These are phyloP conservation scores for Tetragonia tetragonoides DNA, from an alignment of 148 eudicot species.

Conservation along the genomic window DNA sequence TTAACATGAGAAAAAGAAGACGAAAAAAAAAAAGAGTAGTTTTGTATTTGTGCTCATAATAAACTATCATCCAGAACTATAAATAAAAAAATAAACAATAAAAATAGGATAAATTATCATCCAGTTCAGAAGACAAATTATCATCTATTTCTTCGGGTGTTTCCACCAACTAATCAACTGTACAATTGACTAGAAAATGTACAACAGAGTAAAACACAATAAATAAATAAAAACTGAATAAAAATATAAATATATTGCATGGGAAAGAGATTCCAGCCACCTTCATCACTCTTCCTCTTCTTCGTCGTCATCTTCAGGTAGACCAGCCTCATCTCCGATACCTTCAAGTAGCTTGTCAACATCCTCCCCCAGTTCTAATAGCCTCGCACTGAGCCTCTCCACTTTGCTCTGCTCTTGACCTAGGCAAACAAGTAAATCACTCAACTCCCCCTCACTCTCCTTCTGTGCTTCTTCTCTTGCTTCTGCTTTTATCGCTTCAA, in stretches of 20 bases:
- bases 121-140: not conserved
- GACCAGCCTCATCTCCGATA: conserved; percentile 68
- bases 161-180: conserved; percentile 10
- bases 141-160: not conserved
- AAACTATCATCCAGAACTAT: too few species aligned
- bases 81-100: too few species aligned
- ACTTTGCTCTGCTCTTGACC: conserved; percentile 99
- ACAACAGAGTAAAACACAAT: conserved; percentile 8
- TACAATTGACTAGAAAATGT: conserved; percentile 11
- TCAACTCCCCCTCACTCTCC: conserved; percentile 87
- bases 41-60: too few species aligned
- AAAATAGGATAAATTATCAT: not conserved
- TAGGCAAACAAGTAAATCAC: conserved; percentile 81
- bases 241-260: not conserved
- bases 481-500: conserved; percentile 69
- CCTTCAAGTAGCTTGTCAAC: conserved; percentile 85
- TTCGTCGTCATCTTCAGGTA: conserved; percentile 53
- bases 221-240: not conserved
- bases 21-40: too few species aligned
- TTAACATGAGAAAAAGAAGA: too few species aligned
- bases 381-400: conserved; percentile 63
- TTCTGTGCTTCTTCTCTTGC: conserved; percentile 84
- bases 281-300: conserved; percentile 28
- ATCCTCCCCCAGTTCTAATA: conserved; percentile 79
- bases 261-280: not conserved